phyloP scores from a whole-genome alignment of 441 rosid species.

The Gossypium laxum region DNA sequence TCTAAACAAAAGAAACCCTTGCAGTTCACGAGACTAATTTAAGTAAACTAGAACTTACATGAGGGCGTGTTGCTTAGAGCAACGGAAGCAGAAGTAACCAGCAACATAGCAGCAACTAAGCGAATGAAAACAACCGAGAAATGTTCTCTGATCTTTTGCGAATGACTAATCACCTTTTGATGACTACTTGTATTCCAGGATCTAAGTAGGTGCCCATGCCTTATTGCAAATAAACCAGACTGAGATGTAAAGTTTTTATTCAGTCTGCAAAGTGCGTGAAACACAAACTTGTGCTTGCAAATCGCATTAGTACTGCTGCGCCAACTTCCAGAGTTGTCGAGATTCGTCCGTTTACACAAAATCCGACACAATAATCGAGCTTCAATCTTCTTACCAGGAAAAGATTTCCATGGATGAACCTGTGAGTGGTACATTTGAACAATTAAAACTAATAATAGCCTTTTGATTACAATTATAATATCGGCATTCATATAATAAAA shows the following conservation, averaged over 20 bases:
- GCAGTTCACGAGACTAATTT: conserved; percentile 2
- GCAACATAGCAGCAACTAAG: conserved; percentile 27
- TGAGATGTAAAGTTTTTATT: conserved; percentile 14
- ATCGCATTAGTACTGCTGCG: conserved; percentile 2
- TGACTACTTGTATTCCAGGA: conserved; percentile 16
- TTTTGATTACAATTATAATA: neutral
- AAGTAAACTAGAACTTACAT: conserved; percentile 37
- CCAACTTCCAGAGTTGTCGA: neutral
- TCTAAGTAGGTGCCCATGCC: conserved; percentile 17
- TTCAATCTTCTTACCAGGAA: conserved; percentile 18
- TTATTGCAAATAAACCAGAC: conserved; percentile 12
- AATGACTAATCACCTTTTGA: conserved; percentile 17
- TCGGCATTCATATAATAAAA: neutral
- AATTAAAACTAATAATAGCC: neutral
- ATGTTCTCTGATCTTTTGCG: conserved; percentile 27
- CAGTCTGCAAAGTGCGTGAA: conserved; percentile 1
- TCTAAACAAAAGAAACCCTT: neutral
- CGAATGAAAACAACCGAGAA: conserved; percentile 33
- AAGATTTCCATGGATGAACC: conserved; percentile 31
- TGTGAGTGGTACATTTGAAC: conserved; percentile 13
- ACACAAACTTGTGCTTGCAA: conserved; percentile 7
- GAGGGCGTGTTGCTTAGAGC: conserved; percentile 37
- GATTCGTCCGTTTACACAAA: conserved; percentile 11
- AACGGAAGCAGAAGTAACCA: conserved; percentile 49
- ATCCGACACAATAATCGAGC: conserved; percentile 18